Evolutionary conservation across 2,329 filamentous ascomycete species (phyloP), one percentile per base, ranked within the genome.

Genomic region (Periconia sp.): DNA sequence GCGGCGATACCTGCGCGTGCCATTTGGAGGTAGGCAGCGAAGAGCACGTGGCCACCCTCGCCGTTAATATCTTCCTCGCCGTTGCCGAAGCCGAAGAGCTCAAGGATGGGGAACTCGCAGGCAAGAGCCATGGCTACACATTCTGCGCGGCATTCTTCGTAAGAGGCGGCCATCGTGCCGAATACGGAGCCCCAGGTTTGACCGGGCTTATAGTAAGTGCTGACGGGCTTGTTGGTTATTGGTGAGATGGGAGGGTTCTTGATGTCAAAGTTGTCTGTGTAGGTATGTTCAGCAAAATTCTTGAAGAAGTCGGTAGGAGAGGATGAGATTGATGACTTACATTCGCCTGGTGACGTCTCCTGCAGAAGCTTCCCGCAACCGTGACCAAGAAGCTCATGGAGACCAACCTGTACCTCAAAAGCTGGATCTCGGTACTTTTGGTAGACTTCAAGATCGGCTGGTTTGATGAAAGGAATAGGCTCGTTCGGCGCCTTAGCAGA

Each of bases 171-270:
- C 52, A 95, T 83, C 48, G 88, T 83, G 18, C 92, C 91, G 63
- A 97, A 97, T 0, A 96, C 89, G 4, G 86, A 90, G 42, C 89
- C 88, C 92, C 92, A 97, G 0, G 92, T 97, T 71, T 96, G 89
- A 3, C 91, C 91, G 2, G 90, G 90, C 72, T 94, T 95, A 76
- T 97, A 97, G 85, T 88, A 96, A 1, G 87, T 89, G 2, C 81
- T 82, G 34, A 96, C 78, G 1, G 88, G 88, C 70, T 92, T 86
- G 48, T 83, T 79, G 4, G 84, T 89, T 28, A 96, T 71, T 1
- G 92, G 92, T 61, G 84, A 95, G 37, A 89, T 74, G 1, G 92
- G 92, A 6, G 89, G 91, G 64, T 89, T 89, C 48, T 84, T 75
- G 45, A 84, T 76, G 65, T 97, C 89, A 63, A 97, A 97, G 76